Conservation (phyloP, 345 rosid species). For the Eucalyptus tenuipes region DNA sequence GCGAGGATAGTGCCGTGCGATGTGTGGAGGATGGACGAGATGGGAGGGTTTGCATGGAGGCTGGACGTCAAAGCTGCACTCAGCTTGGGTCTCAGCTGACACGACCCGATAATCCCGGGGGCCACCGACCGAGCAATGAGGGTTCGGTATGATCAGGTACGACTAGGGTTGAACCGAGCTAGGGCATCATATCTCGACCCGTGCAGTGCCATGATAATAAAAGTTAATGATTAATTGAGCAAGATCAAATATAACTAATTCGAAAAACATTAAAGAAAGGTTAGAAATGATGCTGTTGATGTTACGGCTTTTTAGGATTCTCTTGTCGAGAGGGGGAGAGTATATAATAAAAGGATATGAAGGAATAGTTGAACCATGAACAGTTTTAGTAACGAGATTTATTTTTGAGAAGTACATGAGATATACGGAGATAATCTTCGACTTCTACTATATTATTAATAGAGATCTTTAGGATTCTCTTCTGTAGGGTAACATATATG, state of each 20-base stretch:
- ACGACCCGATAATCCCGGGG: background rate
- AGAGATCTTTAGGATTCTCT: background rate
- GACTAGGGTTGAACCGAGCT: background rate
- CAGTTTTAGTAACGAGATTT: background rate
- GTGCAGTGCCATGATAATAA: background rate
- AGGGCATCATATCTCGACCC: background rate
- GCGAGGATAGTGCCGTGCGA: conserved; percentile 37
- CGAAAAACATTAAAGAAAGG: background rate
- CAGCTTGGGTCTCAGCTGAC: conserved; percentile 11
- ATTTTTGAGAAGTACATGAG: background rate
- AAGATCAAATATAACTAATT: background rate
- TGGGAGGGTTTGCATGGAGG: conserved; percentile 57
- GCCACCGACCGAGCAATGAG: background rate
- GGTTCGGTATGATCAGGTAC: background rate
- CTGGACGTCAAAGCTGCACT: conserved; percentile 42
- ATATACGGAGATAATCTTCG: background rate
- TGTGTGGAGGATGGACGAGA: conserved; percentile 40
- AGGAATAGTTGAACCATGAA: background rate
- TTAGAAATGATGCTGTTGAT: background rate
- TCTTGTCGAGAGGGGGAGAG: background rate
- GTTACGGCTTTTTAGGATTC: background rate
- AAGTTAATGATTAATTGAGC: background rate
- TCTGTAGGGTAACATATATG: background rate
- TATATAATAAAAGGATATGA: background rate
- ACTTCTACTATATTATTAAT: background rate